Evolutionary conservation across 2,329 filamentous ascomycete species (phyloP), one percentile per base, ranked within the genome.

Genomic region (Leptographium wingfieldii): DNA sequence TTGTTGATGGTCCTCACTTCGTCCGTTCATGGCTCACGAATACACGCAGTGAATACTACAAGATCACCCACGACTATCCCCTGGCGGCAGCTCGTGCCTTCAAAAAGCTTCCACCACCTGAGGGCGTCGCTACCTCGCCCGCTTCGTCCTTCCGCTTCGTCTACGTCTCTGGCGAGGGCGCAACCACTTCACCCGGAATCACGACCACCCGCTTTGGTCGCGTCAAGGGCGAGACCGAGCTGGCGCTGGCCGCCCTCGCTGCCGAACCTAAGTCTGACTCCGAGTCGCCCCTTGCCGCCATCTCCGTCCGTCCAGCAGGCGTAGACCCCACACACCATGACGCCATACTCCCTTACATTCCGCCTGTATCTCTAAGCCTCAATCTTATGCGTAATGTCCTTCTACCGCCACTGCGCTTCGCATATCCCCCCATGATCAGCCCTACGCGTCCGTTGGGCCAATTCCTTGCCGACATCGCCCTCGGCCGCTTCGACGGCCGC

Each of bases 181-280:
- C 55, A 3, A 49, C 40, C 27, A 49, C 40, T 27, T 54, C 71
- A 1, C 86, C 85, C 0, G 77, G 78, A 3, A 68, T 69, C 5
- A 78, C 84, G 65, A 80, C 84, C 0, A 69, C 78, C 22, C 71
- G 81, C 53, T 90, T 82, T 66, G 84, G 76, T 1, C 74, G 78
- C 14, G 76, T 87, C 59, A 91, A 92, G 69, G 88, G 87, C 14
- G 76, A 83, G 67, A 79, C 81, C 0, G 88, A 92, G 70, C 64
- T 74, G 1, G 70, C 74, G 1, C 76, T 92, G 1, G 75, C 85
- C 1, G 74, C 77, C 0, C 22, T 51, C 22, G 48, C 43, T 19
- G 19, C 6, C 19, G 7, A n/a, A n/a, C 43, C 43, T 5, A 69
- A 89, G 63, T 66, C 67, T 1, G 29, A 25, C 0, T 16, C 25